Evolutionary conservation across 352 stramenopile genomes (phyloP), one percentile per base, ranked within the genome.

Genomic region (Hyaloperonospora arabidopsidis): DNA sequence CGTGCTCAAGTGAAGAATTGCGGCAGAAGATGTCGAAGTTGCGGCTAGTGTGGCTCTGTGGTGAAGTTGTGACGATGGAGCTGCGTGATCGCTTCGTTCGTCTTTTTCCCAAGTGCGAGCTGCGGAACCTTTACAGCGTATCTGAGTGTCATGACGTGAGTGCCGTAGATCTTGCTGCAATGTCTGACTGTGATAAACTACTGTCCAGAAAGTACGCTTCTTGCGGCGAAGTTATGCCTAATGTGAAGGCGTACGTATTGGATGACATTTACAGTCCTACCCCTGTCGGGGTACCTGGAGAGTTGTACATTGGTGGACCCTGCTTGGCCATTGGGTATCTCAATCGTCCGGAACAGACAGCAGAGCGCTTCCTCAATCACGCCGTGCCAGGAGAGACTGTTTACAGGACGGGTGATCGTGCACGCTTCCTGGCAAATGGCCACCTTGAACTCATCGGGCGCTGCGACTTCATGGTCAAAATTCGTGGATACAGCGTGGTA

Each of bases 401-500:
- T 28, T 97, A 97, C 64, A 79, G 85, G 35, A 97, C 92, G 0
- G 92, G 93, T 25, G 92, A 98, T 70, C 72, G 92, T 35, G 92
- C 85, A 38, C 76, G 90, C 13, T 90, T 96, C 45, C 70, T 97
- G 47, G 79, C 84, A 0, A 95, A 96, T 58, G 85, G 88, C 4
- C 77, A 95, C 59, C 65, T 98, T 5, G 89, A 97, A 65, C 79
- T 98, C 29, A 84, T 97, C 32, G 93, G 93, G 4, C 82, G 93
- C 35, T 97, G 87, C 58, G 91, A 97, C 68, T 97, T 96, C 53
- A 97, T 97, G 89, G 87, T 98, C 51, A 98, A 98, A 73, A 95
- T 98, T 54, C 82, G 92, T 19, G 93, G 93, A 38, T 98, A 97
- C 65, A 96, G 87, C 40, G 87, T 98, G 4, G 93, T 97, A 22